A percentile compares a stretch with the other conserved stretches of the same genome.
Conservation (phyloP, 192 early-diverging fungal species). For the Backusella westeae region DNA sequence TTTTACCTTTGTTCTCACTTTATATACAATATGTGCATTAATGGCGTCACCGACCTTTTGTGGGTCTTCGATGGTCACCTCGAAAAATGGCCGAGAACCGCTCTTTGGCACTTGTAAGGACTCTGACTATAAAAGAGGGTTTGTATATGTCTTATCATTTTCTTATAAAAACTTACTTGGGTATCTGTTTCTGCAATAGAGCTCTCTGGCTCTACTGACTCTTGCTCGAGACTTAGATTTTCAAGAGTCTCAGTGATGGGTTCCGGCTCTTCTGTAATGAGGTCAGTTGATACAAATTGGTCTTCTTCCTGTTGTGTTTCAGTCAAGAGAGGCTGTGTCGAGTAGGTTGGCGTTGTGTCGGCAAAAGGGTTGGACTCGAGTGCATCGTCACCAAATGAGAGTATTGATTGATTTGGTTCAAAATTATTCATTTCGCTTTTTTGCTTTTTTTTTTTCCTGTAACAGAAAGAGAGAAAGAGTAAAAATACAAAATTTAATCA, state of each 20-base stretch:
- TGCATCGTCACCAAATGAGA: constrained; percentile 14
- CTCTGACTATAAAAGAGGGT: constrained; percentile 14
- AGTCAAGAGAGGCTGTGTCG: neutral
- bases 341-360: constrained; percentile 17
- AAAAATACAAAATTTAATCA: neutral
- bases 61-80: constrained; percentile 79
- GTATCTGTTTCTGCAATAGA: constrained; percentile 6
- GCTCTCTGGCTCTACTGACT: neutral
- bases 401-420: neutral
- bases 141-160: neutral
- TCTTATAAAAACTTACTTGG: neutral
- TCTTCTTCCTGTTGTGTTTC: neutral
- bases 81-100: constrained; percentile 50
- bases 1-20: constrained; percentile 70
- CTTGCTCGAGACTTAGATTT: neutral
- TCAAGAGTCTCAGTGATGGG: neutral
- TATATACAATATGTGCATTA: constrained; percentile 83
- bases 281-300: neutral
- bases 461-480: neutral
- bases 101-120: constrained; percentile 34
- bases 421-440: constrained; percentile 5
- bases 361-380: constrained; percentile 34
- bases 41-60: constrained; percentile 90
- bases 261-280: neutral
- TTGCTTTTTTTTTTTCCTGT: neutral